Evolutionary conservation across 2,329 filamentous ascomycete species (phyloP).

Genomic region (Aspergillus tamarii): DNA sequence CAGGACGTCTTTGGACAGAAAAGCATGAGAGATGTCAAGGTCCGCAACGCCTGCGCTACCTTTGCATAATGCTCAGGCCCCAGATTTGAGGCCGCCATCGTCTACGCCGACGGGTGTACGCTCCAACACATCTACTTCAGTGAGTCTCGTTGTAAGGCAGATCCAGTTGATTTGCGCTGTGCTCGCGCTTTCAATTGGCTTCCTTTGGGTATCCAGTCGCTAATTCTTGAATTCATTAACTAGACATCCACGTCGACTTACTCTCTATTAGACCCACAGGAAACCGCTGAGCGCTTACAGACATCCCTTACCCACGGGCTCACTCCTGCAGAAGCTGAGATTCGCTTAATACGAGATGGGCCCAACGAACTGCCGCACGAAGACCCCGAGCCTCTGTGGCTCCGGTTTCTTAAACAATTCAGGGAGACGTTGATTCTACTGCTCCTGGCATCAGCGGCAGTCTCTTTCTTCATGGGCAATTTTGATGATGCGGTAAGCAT

Average conservation of each 20-base stretch:
- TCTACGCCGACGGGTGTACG: constrained; percentile 33
- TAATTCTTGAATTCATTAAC: constrained; percentile 5
- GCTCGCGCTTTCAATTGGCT: not conserved
- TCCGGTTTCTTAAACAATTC: constrained; percentile 95
- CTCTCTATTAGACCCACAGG: constrained; percentile 71
- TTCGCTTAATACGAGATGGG: constrained; percentile 78
- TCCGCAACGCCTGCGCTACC: constrained; percentile 62
- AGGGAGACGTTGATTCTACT: constrained; percentile 93
- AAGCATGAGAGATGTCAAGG: constrained; percentile 64
- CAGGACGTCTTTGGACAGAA: constrained; percentile 20
- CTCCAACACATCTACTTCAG: constrained; percentile 36
- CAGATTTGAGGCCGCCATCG: constrained; percentile 34
- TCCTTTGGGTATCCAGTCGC: not conserved
- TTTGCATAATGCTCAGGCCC: constrained; percentile 55
- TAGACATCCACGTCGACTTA: constrained; percentile 54
- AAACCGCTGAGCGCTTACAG: constrained; percentile 75
- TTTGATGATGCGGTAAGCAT: constrained; percentile 95
- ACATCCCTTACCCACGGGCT: constrained; percentile 86
- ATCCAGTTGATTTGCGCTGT: not conserved
- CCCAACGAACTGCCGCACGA: constrained; percentile 95
- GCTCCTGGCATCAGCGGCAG: constrained; percentile 82
- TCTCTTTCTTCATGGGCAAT: constrained; percentile 90
- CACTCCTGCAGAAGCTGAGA: constrained; percentile 76
- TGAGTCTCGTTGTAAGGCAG: constrained; percentile 27
- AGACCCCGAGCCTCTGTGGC: constrained; percentile 88